phyloP scores from a whole-genome alignment of 495 filamentous ascomycete species.

The Hypoxylon intermedium region DNA sequence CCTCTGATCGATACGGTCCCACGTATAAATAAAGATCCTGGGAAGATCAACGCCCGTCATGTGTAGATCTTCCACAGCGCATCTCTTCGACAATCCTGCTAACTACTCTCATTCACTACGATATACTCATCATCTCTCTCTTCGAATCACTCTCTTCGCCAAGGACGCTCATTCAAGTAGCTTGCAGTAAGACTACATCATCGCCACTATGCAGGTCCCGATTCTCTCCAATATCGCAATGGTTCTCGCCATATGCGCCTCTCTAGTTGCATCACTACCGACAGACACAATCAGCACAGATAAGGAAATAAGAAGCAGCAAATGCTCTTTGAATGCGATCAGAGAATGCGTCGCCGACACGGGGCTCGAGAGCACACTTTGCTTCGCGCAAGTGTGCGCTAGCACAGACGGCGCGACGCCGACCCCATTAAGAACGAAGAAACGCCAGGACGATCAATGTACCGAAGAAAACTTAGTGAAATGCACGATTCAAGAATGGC shows the following conservation, averaged over 20 bases:
- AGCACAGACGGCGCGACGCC: background rate
- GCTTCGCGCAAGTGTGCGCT: conserved; percentile 30
- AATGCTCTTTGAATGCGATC: conserved; percentile 23
- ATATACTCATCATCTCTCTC: conserved; percentile 12
- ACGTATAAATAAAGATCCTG: conserved; percentile 23
- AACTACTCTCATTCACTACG: conserved; percentile 24
- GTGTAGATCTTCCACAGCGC: conserved; percentile 26
- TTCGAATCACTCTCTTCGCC: conserved; percentile 16
- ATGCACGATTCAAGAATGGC: conserved; percentile 33
- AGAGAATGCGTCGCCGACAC: conserved; percentile 30
- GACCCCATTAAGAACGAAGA: conserved; percentile 1
- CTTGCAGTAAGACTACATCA: background rate
- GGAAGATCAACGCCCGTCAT: conserved; percentile 26
- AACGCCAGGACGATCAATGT: conserved; percentile 33
- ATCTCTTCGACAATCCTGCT: conserved; percentile 23
- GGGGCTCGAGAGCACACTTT: conserved; percentile 33
- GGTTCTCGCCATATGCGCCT: conserved; percentile 20
- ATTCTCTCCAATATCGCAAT: conserved; percentile 14
- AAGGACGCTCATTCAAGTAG: conserved; percentile 18
- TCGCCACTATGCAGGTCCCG: conserved; percentile 22
- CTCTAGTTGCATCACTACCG: conserved; percentile 15
- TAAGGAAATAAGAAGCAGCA: conserved; percentile 1
- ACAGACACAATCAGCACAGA: conserved; percentile 2
- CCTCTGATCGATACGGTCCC: conserved; percentile 4
- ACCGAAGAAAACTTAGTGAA: conserved; percentile 34